Evolutionary conservation across 2,329 filamentous ascomycete species (phyloP), one percentile per base, ranked within the genome.

Genomic region (Nigrospora osmanthi): DNA sequence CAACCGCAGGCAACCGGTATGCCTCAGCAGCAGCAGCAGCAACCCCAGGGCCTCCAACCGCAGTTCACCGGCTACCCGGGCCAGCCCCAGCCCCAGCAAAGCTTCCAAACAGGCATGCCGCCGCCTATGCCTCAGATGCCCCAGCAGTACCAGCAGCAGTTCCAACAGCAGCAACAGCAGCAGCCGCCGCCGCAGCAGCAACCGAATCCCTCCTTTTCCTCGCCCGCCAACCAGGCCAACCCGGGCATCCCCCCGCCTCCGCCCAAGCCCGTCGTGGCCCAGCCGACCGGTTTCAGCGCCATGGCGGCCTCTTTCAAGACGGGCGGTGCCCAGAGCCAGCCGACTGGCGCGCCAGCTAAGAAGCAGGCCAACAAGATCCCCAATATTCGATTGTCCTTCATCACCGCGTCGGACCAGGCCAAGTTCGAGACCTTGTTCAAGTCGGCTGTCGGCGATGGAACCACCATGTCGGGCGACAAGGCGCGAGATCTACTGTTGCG

Each of bases 341-440:
- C 75, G 2, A 65, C 68, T 51, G 68, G 70, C 23, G 66, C 69
- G 50, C 62, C 71, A 48, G 62, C 70, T 9, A 65, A 70, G 46
- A 81, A 80, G 57, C 64, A 72, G 37, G 68, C 75, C 12, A 83
- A 78, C 55, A 93, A 86, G 69, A 96, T 98, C 46, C 93, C 93
- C 28, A 97, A 87, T 62, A 94, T 97, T 53, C 80, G 93, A 41
- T 70, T 98, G 49, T 95, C 90, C 3, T 98, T 98, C 64, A 95
- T 98, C 59, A 96, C 91, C 3, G 90, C 88, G 23, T 81, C 85
- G 58, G 93, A 98, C 61, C 93, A 98, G 67, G 80, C 88, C 58
- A 96, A 95, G 69, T 98, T 98, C 57, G 93, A 98, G 71, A 93
- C 93, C 46, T 71, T 98, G 36, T 98, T 98, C 74, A 96, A 93